Evolutionary conservation across 495 filamentous ascomycete genomes (phyloP), one percentile per base, ranked within the genome.

Genomic region (Halenospora varia): DNA sequence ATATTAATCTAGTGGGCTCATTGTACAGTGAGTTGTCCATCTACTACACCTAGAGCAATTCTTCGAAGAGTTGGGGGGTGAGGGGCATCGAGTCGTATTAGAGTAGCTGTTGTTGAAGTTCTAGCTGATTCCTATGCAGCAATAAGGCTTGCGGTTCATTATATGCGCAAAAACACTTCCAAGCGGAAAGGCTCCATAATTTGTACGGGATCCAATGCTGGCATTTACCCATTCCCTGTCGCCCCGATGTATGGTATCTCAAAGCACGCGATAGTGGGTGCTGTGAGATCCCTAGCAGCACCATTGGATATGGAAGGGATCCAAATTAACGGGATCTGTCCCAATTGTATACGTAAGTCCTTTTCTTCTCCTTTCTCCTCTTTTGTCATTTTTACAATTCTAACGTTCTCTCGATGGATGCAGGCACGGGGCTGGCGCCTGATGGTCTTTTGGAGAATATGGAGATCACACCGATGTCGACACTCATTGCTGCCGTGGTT

Each of bases 171-270:
- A 55, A 82, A 80, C 41, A 6, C 48, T 40, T 17, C 61, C 0
- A 52, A 58, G 48, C 69, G 68, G 17, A 71, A 74, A 19, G 80
- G 80, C 0, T 69, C 68, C 10, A 77, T 84, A 25, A 72, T 82
- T 42, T 84, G 81, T 68, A 82, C 80, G 2, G 74, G 79, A 0
- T 81, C 78, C 2, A 82, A 82, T 65, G 80, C 77, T 4, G 81
- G 81, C 0, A 46, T 82, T 8, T 82, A 84, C 49, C 72, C 79
- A 0, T 80, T 84, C 55, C 76, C 80, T 1, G 71, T 76, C n/a
- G 76, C 78, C 3, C 81, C 81, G 2, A 52, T 82, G 1, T 84
- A 84, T 53, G 72, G 76, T 1, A 69, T 73, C 11, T 72, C 76
- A 19, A 84, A 84, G 59, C 67, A 72, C 29, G 81, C 70, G 15